Base-by-base conservation (phyloP, 225 moss, liverwort and hornwort species). In the Polytrichum commune region DNA sequence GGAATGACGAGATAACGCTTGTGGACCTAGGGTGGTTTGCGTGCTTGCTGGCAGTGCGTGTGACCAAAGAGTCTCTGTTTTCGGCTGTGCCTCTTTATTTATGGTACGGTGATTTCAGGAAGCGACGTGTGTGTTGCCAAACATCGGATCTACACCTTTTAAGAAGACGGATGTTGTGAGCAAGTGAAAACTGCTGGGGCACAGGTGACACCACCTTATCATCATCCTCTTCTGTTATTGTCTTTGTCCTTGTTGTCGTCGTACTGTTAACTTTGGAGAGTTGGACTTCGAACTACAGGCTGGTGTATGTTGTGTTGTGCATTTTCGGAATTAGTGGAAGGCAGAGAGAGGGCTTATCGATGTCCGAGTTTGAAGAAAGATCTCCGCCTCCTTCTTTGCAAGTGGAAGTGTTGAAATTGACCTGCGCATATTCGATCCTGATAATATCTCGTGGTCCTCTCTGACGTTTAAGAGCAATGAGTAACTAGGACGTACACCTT, bases 161-260 rank as follows among this genome's bases (percentile, higher is more conserved):
- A 18, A 29, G 55, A 35, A 46, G 69, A 35, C 60, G 65, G 29
- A 86, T 58, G 78, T 20, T 56, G 62, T 86, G 78, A 86, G 46
- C 62, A 16, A 54, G 71, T 5, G 18, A 38, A 64, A 16, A 13
- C 46, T 75, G 76, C 78, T 68, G 63, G 86, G 72, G 72, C 83
- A 74, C 83, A 83, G 76, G 86, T 83, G 1, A 79, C 79, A n/a
- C 66, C 19, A 16, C 27, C 62, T 3, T 76, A 27, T 13, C 16
- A 20, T n/a, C 55, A 5, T 46, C 25, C 6, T 18, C 1, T 56
- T 29, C 54, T 0, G 25, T 8, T 63, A 0, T 63, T 0, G 18
- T 7, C 0, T 1, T 4, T 5, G 7, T 27, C 19, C 1, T 9
- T 10, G 0, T 16, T 4, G 54, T 0, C 18, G 53, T 28, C 23